These are phyloP conservation scores for Dactylellina drechsleri DNA, from an alignment of 2,329 filamentous ascomycete species.

Conservation along the genomic window DNA sequence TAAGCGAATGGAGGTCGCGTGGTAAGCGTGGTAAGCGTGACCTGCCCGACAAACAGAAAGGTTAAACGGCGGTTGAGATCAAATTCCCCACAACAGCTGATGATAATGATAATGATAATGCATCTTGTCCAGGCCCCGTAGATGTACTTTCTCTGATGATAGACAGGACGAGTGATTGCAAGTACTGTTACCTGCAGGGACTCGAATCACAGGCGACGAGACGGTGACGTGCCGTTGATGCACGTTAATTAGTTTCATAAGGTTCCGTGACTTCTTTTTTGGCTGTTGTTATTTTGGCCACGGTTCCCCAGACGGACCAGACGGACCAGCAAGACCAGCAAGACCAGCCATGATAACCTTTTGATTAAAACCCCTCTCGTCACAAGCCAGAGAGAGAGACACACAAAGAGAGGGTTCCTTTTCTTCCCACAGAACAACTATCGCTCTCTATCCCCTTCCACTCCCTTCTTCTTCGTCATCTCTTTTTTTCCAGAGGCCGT, in stretches of 20 bases:
- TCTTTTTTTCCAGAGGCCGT: neutral
- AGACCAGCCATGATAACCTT: neutral
- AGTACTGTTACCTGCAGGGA: neutral
- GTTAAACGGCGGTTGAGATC: no score
- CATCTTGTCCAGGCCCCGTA: no score
- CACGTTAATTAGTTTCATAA: neutral
- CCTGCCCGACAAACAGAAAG: no score
- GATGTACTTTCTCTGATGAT: no score
- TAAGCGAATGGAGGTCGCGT: constrained; percentile 19
- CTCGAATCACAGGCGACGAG: neutral
- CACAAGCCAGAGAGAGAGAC: no score
- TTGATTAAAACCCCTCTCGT: constrained; percentile 7
- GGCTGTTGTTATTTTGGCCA: constrained; percentile 13
- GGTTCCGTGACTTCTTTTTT: no score
- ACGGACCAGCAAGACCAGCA: neutral
- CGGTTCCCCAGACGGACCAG: constrained; percentile 33
- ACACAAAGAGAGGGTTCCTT: no score
- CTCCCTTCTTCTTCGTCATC: neutral
- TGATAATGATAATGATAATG: no score
- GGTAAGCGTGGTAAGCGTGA: neutral
- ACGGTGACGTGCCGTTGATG: constrained; percentile 38
- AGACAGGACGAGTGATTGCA: no score
- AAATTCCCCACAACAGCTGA: no score
- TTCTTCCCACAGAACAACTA: no score
- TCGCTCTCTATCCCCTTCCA: constrained; percentile 8